These are phyloP conservation scores for Mallotus japonicus DNA, from an alignment of 441 rosid genomes.

Conservation along the genomic window DNA sequence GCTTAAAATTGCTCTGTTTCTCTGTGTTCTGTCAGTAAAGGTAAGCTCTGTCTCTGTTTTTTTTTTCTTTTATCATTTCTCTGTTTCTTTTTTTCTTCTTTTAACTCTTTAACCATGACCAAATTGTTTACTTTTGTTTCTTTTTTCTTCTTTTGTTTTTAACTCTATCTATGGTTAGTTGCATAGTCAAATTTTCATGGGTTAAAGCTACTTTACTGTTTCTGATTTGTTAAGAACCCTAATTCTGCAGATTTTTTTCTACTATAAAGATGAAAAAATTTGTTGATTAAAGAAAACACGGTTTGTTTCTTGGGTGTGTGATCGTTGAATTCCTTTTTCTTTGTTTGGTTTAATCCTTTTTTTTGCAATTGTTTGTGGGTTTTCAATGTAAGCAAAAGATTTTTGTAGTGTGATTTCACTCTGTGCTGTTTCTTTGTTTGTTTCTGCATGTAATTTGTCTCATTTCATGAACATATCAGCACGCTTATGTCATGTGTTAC, in stretches of 20 bases:
- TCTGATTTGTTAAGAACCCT: constrained; percentile 24
- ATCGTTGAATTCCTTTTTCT: background rate
- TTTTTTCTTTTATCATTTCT: background rate
- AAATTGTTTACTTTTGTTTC: background rate
- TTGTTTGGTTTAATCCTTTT: background rate
- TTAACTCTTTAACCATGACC: background rate
- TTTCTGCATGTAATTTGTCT: constrained; percentile 12
- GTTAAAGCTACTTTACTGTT: constrained; percentile 38
- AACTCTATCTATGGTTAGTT: background rate
- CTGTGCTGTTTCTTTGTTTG: constrained; percentile 16
- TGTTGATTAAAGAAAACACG: background rate
- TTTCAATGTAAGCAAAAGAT: background rate
- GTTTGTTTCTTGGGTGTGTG: background rate
- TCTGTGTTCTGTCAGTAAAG: constrained; percentile 2
- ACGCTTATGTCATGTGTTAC: background rate
- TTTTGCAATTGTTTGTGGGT: background rate
- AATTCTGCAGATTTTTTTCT: constrained; percentile 8
- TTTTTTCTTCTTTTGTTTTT: background rate
- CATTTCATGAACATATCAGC: background rate
- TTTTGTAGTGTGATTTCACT: background rate
- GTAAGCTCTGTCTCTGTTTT: constrained; percentile 19
- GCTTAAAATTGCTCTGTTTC: constrained; percentile 11
- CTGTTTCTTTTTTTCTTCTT: background rate
- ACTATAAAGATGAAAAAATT: background rate
- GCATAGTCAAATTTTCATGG: constrained; percentile 24